Conservation (phyloP, 1,284 basidiomycete genomes). For the Lentinus polychrous region DNA sequence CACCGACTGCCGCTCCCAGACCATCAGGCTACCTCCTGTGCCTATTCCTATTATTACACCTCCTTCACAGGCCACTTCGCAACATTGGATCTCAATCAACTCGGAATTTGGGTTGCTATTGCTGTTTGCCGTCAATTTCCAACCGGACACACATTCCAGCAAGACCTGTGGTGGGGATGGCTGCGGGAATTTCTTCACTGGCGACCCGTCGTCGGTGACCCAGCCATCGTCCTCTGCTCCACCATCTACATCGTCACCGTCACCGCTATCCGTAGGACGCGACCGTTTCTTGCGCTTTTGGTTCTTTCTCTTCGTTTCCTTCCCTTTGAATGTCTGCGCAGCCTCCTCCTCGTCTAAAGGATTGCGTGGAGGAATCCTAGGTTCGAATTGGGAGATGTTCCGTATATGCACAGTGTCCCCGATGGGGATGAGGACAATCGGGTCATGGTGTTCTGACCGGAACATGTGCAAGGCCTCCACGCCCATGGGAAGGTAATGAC, state of each 20-base stretch:
- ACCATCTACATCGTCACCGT: conserved; percentile 5
- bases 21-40: conserved; percentile 17
- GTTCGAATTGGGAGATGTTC: conserved; percentile 40
- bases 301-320: too few species aligned
- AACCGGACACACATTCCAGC: conserved; percentile 9
- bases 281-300: conserved; percentile 8
- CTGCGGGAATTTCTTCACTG: too few species aligned
- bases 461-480: conserved; percentile 37
- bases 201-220: not conserved
- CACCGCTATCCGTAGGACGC: not conserved
- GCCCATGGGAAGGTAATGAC: conserved; percentile 35
- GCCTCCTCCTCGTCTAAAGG: conserved; percentile 16
- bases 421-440: conserved; percentile 41
- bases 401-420: conserved; percentile 36
- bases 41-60: conserved; percentile 18
- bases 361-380: conserved; percentile 25
- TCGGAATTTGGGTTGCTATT: conserved; percentile 2
- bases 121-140: not conserved
- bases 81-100: conserved; percentile 14
- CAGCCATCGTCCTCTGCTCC: conserved; percentile 7
- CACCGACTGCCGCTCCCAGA: conserved; percentile 22
- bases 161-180: conserved; percentile 5
- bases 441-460: conserved; percentile 36
- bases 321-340: conserved; percentile 8
- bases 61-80: conserved; percentile 21